These are phyloP conservation scores for Chaetoceros tenuissimus DNA, from an alignment of 108 stramenopile species.

Conservation along the genomic window DNA sequence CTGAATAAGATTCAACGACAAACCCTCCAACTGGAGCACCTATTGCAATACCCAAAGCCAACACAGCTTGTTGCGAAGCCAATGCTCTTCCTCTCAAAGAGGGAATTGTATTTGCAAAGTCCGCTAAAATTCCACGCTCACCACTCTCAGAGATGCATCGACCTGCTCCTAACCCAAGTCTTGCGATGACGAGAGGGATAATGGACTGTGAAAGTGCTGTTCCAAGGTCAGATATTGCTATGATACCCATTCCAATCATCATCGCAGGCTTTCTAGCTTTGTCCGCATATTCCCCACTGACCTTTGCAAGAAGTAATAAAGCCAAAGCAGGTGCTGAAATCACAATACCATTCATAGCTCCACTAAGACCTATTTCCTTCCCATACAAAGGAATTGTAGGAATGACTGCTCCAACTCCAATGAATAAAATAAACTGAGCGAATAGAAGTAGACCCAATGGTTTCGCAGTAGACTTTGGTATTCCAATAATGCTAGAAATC, in stretches of 20 bases:
- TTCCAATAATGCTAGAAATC: too few species aligned
- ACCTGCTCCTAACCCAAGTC: constrained; percentile 55
- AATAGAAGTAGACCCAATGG: constrained; percentile 50
- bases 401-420: constrained; percentile 76
- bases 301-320: constrained; percentile 34
- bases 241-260: constrained; percentile 64
- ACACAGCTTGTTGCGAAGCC: constrained; percentile 53
- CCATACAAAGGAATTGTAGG: constrained; percentile 67
- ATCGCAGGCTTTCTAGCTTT: constrained; percentile 54
- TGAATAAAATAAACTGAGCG: constrained; percentile 59
- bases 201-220: constrained; percentile 41
- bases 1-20: constrained; percentile 50
- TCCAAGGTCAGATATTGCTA: constrained; percentile 47
- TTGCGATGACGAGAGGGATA: constrained; percentile 31
- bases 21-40: constrained; percentile 63
- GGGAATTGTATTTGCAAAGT: constrained; percentile 42
- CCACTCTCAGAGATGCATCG: constrained; percentile 53
- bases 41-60: constrained; percentile 62
- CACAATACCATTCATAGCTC: constrained; percentile 61
- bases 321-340: constrained; percentile 66
- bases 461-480: constrained; percentile 15
- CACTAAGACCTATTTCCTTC: constrained; percentile 56
- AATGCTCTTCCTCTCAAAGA: constrained; percentile 44
- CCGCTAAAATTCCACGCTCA: constrained; percentile 64
- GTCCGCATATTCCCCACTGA: constrained; percentile 44